Conservation (phyloP, 2,329 filamentous ascomycete genomes). For the Fusarium sp. region DNA sequence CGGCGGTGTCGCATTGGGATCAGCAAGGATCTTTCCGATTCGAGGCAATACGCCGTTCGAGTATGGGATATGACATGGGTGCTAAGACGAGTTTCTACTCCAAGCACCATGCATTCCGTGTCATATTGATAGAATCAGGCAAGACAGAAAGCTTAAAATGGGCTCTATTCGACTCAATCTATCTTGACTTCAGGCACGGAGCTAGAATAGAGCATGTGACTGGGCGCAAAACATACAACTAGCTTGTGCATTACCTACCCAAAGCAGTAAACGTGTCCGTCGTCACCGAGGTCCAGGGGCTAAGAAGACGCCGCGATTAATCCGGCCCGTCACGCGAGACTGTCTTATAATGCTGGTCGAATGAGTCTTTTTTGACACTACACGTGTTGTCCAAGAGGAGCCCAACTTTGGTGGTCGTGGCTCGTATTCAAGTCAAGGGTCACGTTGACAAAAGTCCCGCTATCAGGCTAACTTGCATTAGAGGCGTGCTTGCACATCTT, state of each 20-base stretch:
- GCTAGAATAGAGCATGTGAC: not conserved
- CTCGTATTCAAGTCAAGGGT: not conserved
- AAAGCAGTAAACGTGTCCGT: slow-evolving; percentile 11
- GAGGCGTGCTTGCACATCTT: not conserved
- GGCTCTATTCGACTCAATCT: not conserved
- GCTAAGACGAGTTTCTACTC: not conserved
- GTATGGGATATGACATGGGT: not conserved
- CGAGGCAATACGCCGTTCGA: not conserved
- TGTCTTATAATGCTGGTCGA: slow-evolving; percentile 1
- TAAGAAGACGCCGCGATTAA: not conserved
- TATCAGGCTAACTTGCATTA: not conserved
- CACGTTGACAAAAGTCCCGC: not conserved
- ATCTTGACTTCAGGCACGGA: not conserved
- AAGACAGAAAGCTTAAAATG: not conserved
- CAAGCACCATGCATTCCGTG: not conserved
- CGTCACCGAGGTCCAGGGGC: slow-evolving; percentile 8
- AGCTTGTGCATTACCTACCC: not conserved
- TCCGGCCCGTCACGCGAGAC: not conserved
- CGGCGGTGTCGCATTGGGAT: not conserved
- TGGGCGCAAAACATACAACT: not conserved
- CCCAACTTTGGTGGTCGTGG: not conserved
- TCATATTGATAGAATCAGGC: not conserved
- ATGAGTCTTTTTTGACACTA: slow-evolving; percentile 10
- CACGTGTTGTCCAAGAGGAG: slow-evolving; percentile 13
- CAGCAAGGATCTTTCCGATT: not conserved